Conservation (phyloP, 164 flowering plant species). For the Liquidambar formosana region DNA sequence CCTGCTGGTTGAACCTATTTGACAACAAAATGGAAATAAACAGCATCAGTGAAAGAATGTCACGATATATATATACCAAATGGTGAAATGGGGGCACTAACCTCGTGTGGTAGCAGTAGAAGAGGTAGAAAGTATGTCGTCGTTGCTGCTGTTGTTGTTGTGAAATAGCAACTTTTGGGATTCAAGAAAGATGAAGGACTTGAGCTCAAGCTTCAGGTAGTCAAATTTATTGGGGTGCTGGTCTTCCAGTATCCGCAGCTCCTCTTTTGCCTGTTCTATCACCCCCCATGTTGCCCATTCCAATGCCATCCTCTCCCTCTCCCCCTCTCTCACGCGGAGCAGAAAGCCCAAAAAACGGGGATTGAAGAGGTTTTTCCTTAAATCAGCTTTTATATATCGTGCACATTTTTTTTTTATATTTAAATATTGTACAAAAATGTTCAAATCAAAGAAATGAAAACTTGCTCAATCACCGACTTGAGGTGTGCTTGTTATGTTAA, state of each 20-base stretch:
- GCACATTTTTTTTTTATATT: too few species aligned
- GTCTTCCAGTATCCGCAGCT: conserved; percentile 28
- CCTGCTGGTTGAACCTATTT: conserved; percentile 22
- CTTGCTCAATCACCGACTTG: too few species aligned
- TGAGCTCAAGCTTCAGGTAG: conserved; percentile 29
- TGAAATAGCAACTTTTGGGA: conserved; percentile 1
- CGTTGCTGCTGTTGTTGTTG: not conserved
- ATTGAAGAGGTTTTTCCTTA: too few species aligned
- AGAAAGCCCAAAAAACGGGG: not conserved
- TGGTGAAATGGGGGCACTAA: not conserved
- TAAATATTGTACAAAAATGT: too few species aligned
- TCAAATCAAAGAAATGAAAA: too few species aligned
- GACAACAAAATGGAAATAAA: not conserved
- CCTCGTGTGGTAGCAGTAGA: conserved; percentile 23
- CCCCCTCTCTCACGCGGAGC: not conserved
- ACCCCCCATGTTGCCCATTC: conserved; percentile 9
- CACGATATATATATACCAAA: too few species aligned
- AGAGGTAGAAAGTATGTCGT: not conserved
- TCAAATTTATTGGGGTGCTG: conserved; percentile 32
- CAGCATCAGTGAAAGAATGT: not conserved
- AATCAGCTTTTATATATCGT: too few species aligned
- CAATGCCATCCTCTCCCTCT: not conserved
- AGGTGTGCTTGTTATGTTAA: too few species aligned
- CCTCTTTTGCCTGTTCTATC: conserved; percentile 32
- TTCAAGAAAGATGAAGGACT: conserved; percentile 25